Evolutionary conservation across 202 grass and related monocot genomes (phyloP).

Genomic region (Miscanthus sacchariflorus): DNA sequence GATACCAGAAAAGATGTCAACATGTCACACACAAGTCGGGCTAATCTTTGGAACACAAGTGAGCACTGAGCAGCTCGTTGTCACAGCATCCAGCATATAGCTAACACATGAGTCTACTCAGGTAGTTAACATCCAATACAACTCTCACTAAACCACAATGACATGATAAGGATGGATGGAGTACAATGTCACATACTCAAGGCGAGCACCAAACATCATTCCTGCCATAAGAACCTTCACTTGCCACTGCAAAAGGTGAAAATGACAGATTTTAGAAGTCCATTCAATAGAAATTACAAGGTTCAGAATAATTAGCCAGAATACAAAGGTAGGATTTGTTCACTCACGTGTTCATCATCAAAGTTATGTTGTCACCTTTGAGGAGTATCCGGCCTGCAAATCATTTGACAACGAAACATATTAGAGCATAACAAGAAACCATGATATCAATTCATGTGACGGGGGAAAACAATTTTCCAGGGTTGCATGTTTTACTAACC

Average conservation of each 20-base stretch:
- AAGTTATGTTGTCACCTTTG: constrained; percentile 95
- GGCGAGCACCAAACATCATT: not conserved
- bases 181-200: constrained; percentile 28
- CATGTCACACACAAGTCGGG: not conserved
- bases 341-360: constrained; percentile 88
- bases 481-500: constrained; percentile 46
- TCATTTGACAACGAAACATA: constrained; percentile 18
- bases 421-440: constrained; percentile 31
- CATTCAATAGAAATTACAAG: not conserved
- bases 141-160: constrained; percentile 8
- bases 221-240: constrained; percentile 24
- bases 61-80: not conserved
- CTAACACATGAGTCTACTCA: constrained; percentile 30
- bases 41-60: constrained; percentile 27
- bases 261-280: constrained; percentile 7
- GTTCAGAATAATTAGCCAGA: not conserved
- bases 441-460: not conserved
- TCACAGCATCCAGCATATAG: constrained; percentile 28
- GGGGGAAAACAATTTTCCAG: not conserved
- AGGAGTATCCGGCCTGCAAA: constrained; percentile 79
- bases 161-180: constrained; percentile 32
- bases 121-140: constrained; percentile 37
- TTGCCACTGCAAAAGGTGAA: constrained; percentile 49
- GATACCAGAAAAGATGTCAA: not conserved
- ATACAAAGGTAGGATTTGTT: not conserved